Evolutionary conservation across 352 stramenopile genomes (phyloP), one percentile per base, ranked within the genome.

Genomic region (Hyaloperonospora arabidopsidis): DNA sequence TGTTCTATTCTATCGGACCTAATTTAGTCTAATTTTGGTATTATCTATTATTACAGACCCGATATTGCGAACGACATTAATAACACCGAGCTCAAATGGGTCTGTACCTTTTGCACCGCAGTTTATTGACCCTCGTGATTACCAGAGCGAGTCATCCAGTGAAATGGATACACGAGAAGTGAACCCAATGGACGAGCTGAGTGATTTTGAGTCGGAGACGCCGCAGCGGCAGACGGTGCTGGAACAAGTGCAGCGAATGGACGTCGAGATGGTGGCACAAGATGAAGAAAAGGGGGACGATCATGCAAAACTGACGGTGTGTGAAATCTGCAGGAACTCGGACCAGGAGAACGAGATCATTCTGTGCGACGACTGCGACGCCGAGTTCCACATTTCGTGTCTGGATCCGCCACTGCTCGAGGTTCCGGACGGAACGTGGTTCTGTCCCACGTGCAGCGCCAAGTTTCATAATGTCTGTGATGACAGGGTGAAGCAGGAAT

Each of bases 341-440:
- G 60, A 81, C 29, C 54, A 77, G 21, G 66, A 72, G 54, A 51
- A 49, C 13, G 51, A 76, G 14, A 76, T 76, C 10, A 49, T 88
- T 12, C 44, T 88, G 22, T 88, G 77, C 36, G 75, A 86, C 47
- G 49, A 64, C 13, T 88, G 77, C 52, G 61, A 84, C 23, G 56
- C 40, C 69, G 76, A 76, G 41, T 88, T 77, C 44, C 79, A 90
- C 49, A 50, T 76, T 23, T 84, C 74, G 44, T 90, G 79, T 47
- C 54, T 90, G 10, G 45, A 56, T 5, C 79, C 79, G 8, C 69
- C 69, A 34, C 56, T 90, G 18, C 39, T 67, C 0, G 36, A 50
- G 0, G 65, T 88, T 12, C 77, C 79, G 0, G 56, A 67, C 6
- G 72, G 59, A 12, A 55, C 76, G 14, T 90, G 79, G 79, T 87